Conservation (phyloP, 192 early-diverging fungal genomes). For the Allomyces javanicus region DNA sequence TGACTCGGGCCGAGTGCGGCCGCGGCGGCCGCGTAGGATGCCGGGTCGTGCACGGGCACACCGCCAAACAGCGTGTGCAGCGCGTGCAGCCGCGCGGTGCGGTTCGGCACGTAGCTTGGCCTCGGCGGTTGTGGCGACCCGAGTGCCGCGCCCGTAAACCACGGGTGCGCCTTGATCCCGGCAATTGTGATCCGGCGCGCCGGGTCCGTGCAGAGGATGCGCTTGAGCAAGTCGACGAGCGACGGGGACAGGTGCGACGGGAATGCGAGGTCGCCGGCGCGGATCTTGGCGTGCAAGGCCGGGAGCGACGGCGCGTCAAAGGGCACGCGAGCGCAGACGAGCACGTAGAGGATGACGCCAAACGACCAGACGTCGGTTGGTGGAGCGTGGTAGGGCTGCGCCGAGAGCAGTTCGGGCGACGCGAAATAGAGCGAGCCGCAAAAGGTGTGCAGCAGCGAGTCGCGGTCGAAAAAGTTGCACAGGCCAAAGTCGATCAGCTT, state of each 20-base stretch:
- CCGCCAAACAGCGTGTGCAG: background rate
- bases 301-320: conserved; percentile 30
- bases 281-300: conserved; percentile 26
- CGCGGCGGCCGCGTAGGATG: too few species aligned
- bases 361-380: conserved; percentile 41
- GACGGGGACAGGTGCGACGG: conserved; percentile 11
- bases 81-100: background rate
- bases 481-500: conserved; percentile 88
- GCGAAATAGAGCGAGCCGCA: conserved; percentile 87
- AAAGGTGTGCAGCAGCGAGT: conserved; percentile 52
- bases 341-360: conserved; percentile 40
- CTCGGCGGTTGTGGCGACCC: background rate
- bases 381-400: conserved; percentile 28
- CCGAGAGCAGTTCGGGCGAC: conserved; percentile 67
- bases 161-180: background rate
- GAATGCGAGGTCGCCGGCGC: conserved; percentile 25
- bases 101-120: background rate
- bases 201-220: background rate
- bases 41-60: too few species aligned
- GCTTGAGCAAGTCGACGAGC: background rate
- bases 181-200: background rate
- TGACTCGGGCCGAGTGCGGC: background rate
- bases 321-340: conserved; percentile 33
- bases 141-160: background rate
- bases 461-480: conserved; percentile 53